A percentile compares a stretch with the other conserved stretches of the same genome.
Conservation (phyloP, 1,139 yeast genomes). For the Lodderomyces orthopsilosis region DNA sequence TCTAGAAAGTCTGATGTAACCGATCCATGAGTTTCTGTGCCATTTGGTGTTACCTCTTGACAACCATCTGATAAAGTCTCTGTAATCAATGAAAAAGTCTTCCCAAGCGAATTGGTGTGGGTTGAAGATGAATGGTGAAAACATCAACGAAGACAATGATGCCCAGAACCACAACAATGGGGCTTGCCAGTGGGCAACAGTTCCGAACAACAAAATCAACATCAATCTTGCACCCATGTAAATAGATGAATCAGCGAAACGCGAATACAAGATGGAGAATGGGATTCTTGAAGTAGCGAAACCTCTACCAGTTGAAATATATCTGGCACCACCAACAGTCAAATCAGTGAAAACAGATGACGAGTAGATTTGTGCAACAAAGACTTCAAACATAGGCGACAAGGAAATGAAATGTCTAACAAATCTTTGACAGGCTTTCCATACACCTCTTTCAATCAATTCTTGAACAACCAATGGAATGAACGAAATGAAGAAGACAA, state of each 20-base stretch:
- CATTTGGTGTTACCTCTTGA: slow-evolving; percentile 98
- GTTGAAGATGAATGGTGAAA: slow-evolving; percentile 93
- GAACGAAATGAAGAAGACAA: slow-evolving; percentile 96
- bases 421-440: slow-evolving; percentile 93
- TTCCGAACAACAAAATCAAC: slow-evolving; percentile 86
- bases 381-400: slow-evolving; percentile 97
- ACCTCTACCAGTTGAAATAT: slow-evolving; percentile 99
- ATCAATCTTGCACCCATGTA: slow-evolving; percentile 93
- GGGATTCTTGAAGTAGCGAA: slow-evolving; percentile 98
- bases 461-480: slow-evolving; percentile 96
- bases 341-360: slow-evolving; percentile 86
- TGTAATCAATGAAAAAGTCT: slow-evolving; percentile 97
- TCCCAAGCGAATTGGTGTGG: slow-evolving; percentile 99
- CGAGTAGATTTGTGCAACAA: slow-evolving; percentile 96
- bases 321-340: slow-evolving; percentile 99
- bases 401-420: slow-evolving; percentile 83
- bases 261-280: slow-evolving; percentile 88
- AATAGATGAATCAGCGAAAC: slow-evolving; percentile 96
- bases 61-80: slow-evolving; percentile 97
- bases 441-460: slow-evolving; percentile 94
- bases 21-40: slow-evolving; percentile 99
- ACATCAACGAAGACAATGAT: slow-evolving; percentile 81
- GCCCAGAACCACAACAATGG: slow-evolving; percentile 99
- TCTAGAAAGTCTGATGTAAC: slow-evolving; percentile 91
- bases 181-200: slow-evolving; percentile 95